Conservation (phyloP, 805 yeast genomes). For the Naumovozyma dairenensis region DNA sequence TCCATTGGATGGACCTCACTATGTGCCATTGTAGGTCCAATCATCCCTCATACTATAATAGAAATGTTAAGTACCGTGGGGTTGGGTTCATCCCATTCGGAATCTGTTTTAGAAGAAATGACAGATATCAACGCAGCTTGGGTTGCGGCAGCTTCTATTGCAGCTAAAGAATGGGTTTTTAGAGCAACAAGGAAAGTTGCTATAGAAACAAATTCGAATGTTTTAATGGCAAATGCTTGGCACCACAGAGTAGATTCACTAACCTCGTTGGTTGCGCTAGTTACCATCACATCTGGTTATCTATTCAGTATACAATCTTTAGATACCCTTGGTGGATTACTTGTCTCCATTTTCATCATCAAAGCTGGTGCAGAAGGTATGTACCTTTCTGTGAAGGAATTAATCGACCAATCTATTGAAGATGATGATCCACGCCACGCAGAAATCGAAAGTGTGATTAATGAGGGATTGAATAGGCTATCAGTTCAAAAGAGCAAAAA, state of each 20-base stretch:
- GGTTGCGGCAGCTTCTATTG: constrained; percentile 85
- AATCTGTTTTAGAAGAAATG: constrained; percentile 30
- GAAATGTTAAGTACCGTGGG: constrained; percentile 38
- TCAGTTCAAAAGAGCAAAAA: too few species aligned
- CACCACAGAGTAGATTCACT: constrained; percentile 93
- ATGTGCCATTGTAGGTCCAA: constrained; percentile 54
- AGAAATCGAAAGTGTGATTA: constrained; percentile 33
- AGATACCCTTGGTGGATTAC: constrained; percentile 85
- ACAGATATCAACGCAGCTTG: constrained; percentile 89
- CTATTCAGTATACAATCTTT: constrained; percentile 70
- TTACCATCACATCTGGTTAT: constrained; percentile 80
- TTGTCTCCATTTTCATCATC: constrained; percentile 74
- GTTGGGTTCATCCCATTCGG: constrained; percentile 30
- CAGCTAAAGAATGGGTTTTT: constrained; percentile 80
- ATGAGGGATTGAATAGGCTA: constrained; percentile 26
- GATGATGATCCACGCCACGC: constrained; percentile 40
- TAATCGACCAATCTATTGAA: constrained; percentile 63
- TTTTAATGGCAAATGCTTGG: constrained; percentile 95
- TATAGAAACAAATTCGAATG: constrained; percentile 67
- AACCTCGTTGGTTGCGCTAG: constrained; percentile 83
- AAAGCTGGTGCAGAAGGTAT: constrained; percentile 78
- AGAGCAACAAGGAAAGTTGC: constrained; percentile 79
- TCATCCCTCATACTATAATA: constrained; percentile 51
- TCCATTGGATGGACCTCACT: constrained; percentile 85
- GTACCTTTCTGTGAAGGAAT: constrained; percentile 57